Conservation (phyloP, 139 green algal species). For the Auxenochlorella pyrenoidosa region DNA sequence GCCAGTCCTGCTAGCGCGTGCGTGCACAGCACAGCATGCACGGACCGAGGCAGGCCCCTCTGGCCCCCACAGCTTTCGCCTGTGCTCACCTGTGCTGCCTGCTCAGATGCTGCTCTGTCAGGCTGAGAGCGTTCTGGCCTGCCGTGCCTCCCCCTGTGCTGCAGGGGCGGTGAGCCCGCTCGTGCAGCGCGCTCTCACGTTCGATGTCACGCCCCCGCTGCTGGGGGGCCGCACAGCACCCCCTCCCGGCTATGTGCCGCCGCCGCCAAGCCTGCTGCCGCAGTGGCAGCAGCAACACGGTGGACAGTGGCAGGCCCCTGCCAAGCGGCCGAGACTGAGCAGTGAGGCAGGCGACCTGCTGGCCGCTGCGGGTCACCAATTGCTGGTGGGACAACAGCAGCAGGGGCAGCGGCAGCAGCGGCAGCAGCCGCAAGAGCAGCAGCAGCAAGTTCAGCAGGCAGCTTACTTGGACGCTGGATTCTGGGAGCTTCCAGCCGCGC, state of each 20-base stretch:
- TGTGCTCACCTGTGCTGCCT: background rate
- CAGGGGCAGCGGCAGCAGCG: background rate
- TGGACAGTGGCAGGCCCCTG: background rate
- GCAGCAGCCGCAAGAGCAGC: background rate
- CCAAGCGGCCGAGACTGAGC: background rate
- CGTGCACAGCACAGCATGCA: background rate
- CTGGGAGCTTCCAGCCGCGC: background rate
- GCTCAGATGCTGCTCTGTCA: no score
- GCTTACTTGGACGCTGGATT: no score
- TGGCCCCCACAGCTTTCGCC: background rate
- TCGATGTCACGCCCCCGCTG: background rate
- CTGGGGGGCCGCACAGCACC: background rate
- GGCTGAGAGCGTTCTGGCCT: background rate
- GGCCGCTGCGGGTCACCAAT: background rate
- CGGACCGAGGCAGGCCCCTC: background rate
- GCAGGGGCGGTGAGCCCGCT: slow-evolving; percentile 6
- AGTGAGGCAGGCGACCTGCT: background rate
- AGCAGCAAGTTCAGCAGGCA: background rate
- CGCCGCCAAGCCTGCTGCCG: background rate
- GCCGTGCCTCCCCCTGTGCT: background rate
- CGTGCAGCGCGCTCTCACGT: slow-evolving; percentile 1
- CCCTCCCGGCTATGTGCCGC: background rate
- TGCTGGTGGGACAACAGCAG: background rate
- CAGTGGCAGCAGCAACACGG: background rate
- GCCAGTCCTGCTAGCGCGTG: no score